Evolutionary conservation across 306 rosid species (phyloP).

Genomic region (Quercus aquifolioides): DNA sequence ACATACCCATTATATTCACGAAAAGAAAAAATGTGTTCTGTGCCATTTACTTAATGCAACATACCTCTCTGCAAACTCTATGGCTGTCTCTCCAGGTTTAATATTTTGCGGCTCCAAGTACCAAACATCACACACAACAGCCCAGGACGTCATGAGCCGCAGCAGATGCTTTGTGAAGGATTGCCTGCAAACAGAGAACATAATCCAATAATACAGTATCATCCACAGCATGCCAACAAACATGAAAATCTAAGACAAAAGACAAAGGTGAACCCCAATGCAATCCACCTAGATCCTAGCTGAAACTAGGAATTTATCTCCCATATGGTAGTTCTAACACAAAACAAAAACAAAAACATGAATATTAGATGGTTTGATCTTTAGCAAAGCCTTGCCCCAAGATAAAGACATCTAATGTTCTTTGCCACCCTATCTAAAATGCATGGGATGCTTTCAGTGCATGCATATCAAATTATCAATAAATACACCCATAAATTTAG

Average conservation of each 20-base stretch:
- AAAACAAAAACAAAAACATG: background rate
- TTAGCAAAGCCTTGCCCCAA: background rate
- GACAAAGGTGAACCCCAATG: background rate
- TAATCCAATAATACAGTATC: background rate
- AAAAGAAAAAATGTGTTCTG: background rate
- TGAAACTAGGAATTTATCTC: background rate
- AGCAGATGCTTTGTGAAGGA: constrained; percentile 91
- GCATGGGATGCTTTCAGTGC: background rate
- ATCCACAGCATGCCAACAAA: background rate
- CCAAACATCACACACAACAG: constrained; percentile 99
- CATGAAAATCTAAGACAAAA: background rate
- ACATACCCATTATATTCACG: background rate
- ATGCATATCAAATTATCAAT: background rate
- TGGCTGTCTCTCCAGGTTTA: constrained; percentile 87
- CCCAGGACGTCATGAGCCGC: constrained; percentile 99
- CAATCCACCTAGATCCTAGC: background rate
- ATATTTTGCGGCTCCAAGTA: constrained; percentile 89
- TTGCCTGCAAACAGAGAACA: constrained; percentile 59
- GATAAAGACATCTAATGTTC: background rate
- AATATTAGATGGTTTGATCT: background rate
- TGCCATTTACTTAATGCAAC: background rate
- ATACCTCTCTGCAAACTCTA: constrained; percentile 97
- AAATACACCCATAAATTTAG: background rate
- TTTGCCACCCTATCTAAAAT: background rate
- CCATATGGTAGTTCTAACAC: background rate